Base-by-base conservation (phyloP, 352 stramenopile species). In the Phytophthora fragariae region DNA sequence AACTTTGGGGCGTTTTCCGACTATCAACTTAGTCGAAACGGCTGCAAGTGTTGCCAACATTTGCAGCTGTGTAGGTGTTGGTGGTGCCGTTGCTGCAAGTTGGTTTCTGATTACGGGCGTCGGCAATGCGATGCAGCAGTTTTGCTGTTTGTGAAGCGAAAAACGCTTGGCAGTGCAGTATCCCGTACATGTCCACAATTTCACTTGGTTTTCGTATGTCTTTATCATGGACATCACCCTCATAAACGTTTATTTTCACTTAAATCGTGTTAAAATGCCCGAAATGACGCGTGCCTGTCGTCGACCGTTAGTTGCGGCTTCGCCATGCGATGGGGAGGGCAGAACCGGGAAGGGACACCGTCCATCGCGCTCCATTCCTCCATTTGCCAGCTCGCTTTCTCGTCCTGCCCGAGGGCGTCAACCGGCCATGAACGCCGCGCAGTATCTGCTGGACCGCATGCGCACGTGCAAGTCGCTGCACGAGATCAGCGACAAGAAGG, bases 391-490 rank as follows among this genome's bases (percentile, higher is more conserved):
- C 56, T 8, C 12, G n/a, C 17, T 35, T 56, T 14, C 57, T 59
- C 5, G 8, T 52, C 37, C 35, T 39, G 15, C 19, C 19, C 37
- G 21, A 47, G 35, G 49, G 53, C 39, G 52, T 66, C 62, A n/a
- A 33, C n/a, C 31, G 17, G 67, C 56, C 49, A 92, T 92, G 84
- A 88, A 90, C 68, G 70, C 82, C 11, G 84, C 80, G 12, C 83
- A 93, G 27, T 92, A 92, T 62, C 66, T 95, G 5, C 62, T 95
- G 63, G 70, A 86, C n/a, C 85, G 86, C 64, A 92, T 95, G 82
- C 86, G 86, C 49, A 91, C 76, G 49, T 92, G 85, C 75, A 91
- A 90, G 70, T 74, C 80, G 50, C 62, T 86, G 57, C 68, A 85
- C 19, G 83, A 90, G 52, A 70, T 74, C 21, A 57, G 68, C 31